A percentile compares a stretch with the other conserved stretches of the same genome.
phyloP scores from a whole-genome alignment of 306 rosid species.

The Biancaea sappan region DNA sequence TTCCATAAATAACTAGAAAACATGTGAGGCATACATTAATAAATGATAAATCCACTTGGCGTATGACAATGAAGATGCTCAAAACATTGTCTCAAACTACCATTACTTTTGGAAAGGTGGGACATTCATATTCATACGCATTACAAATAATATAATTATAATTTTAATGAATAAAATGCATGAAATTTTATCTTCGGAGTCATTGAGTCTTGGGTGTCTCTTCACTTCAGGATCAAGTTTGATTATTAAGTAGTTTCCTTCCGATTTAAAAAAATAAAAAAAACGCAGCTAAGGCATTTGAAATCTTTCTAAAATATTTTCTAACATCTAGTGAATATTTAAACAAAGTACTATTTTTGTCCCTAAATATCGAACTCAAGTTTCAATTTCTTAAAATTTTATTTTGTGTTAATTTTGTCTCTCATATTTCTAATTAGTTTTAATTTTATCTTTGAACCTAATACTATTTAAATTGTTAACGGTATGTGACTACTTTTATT shows the following conservation, averaged over 20 bases:
- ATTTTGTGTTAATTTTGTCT: too few relatives aligned
- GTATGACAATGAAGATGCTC: neutral
- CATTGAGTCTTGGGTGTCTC: too few relatives aligned
- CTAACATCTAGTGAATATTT: too few relatives aligned
- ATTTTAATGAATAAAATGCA: neutral
- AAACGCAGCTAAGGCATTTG: neutral
- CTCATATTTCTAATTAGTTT: too few relatives aligned
- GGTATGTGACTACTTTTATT: too few relatives aligned
- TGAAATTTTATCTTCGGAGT: too few relatives aligned
- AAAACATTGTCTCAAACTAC: neutral
- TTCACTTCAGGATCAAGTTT: neutral
- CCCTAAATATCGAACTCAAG: too few relatives aligned
- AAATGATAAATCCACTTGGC: neutral
- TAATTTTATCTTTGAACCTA: too few relatives aligned
- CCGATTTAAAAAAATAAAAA: neutral
- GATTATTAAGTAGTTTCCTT: neutral
- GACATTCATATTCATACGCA: neutral
- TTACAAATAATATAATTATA: too few relatives aligned
- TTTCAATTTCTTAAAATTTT: too few relatives aligned
- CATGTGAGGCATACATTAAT: neutral
- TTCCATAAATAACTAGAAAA: neutral
- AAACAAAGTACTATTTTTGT: too few relatives aligned
- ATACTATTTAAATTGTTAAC: too few relatives aligned
- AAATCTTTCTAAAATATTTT: neutral
- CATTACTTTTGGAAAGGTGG: neutral